Percentiles rank a stretch among this genome's conserved stretches.
Conservation (phyloP, 75 land plant species). For the Pinus albicaulis region DNA sequence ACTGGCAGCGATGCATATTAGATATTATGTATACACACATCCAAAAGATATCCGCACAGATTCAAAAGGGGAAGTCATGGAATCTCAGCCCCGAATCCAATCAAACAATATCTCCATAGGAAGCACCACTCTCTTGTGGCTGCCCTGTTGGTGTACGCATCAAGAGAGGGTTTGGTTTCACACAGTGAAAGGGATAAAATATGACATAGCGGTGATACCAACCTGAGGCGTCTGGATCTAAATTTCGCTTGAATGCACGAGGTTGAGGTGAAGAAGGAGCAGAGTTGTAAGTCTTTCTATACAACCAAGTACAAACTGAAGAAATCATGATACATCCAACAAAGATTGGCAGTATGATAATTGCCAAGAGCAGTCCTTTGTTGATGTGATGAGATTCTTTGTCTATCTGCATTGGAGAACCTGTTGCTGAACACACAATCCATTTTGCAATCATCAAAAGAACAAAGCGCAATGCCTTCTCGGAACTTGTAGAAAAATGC, state of each 20-base stretch:
- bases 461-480: not conserved
- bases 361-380: conserved; percentile 8
- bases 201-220: not conserved
- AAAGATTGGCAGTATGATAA: not conserved
- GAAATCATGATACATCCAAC: not conserved
- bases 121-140: no score
- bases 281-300: not conserved
- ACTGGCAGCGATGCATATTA: no score
- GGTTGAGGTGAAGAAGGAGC: not conserved
- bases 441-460: conserved; percentile 1
- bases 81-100: no score
- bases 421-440: not conserved
- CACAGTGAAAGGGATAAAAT: no score
- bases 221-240: conserved; percentile 1
- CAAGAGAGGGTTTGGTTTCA: no score
- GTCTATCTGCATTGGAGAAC: not conserved
- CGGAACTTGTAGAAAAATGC: not conserved
- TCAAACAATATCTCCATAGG: no score
- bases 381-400: not conserved
- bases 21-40: no score
- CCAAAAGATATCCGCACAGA: no score
- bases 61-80: no score
- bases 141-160: no score
- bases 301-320: conserved; percentile 12
- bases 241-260: not conserved